phyloP scores from a whole-genome alignment of 805 yeast genomes.

The Metschnikowia drakensbergensis region DNA sequence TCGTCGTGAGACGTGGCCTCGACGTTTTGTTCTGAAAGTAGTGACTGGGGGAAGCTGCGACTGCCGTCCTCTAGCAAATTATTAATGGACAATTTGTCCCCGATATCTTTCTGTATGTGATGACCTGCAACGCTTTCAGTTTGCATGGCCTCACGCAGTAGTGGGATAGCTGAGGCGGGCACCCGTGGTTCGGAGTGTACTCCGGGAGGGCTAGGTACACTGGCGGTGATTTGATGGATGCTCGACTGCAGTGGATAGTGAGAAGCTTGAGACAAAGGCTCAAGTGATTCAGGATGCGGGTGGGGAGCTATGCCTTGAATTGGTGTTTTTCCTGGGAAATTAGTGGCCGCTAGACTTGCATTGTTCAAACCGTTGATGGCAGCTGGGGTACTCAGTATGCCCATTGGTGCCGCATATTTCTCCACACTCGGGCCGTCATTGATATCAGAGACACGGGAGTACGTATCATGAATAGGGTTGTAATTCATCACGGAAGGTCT shows the following conservation, averaged over 20 bases:
- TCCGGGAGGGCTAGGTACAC: not conserved
- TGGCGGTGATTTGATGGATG: not conserved
- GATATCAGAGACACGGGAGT: slow-evolving; percentile 10
- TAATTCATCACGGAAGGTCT: slow-evolving; percentile 29
- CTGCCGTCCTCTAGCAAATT: not conserved
- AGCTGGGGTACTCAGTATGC: not conserved
- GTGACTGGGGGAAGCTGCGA: not conserved
- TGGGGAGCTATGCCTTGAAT: not conserved
- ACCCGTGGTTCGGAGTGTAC: not conserved
- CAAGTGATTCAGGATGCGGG: not conserved
- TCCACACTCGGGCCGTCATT: not conserved
- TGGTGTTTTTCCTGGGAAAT: not conserved
- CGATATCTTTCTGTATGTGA: not conserved
- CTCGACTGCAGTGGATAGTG: not conserved
- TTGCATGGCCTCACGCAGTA: not conserved
- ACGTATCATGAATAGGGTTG: slow-evolving; percentile 43
- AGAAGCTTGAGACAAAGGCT: not conserved
- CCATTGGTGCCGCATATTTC: not conserved
- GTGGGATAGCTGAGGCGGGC: not conserved
- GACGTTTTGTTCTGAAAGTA: not conserved
- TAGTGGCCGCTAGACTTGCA: slow-evolving; percentile 1
- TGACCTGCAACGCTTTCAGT: not conserved
- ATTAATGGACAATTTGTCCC: slow-evolving; percentile 1
- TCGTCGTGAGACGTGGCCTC: not conserved
- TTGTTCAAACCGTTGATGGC: not conserved